Base-by-base conservation (phyloP, 2,329 filamentous ascomycete species). In the Phaeosphaeria sp. region DNA sequence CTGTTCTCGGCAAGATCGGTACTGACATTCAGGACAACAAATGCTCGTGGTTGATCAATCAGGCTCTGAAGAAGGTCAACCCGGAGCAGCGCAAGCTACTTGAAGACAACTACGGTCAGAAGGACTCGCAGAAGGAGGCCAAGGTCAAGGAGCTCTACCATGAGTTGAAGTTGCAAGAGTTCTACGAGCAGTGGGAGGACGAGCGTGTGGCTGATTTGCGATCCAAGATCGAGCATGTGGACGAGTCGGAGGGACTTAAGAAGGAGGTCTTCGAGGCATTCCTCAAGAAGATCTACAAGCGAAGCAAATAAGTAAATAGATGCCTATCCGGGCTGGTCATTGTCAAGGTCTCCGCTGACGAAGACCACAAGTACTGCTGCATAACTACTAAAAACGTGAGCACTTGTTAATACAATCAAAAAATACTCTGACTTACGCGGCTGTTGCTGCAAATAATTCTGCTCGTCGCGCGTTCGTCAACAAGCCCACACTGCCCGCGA, bases 11-110 rank as follows among this genome's bases (percentile, higher is more conserved):
- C 79, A 99, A 99, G 87, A 97, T 98, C 66, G 95, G 95, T 66
- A 99, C 95, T 59, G 95, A 99, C 75, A 99, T 99, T 79, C 89
- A 93, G 85, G 95, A 99, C 83, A 99, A 99, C 87, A 99, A 99
- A 86, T 99, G 95, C 85, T 96, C 92, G 43, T 99, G 95, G 95
- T 83, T 99, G 59, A 87, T 99, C 80, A 99, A 99, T 85, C 90
- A 97, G 81, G 95, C 95, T 47, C 84, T 99, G 58, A 85, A 88
- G 77, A 85, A 90, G 62, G 90, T 87, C 64, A 93, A 86, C 1
- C 88, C 92, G 1, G 92, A 94, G 77, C 95, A 99, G 85, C 89
- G 93, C 74, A 85, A 90, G 80, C 79, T 96, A 41, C 88, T 99
- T 51, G 92, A 97, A 75, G 87, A 92, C 56, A 94, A 97, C 83